These are phyloP conservation scores for Eremochloa ophiuroides DNA, from an alignment of 176 grass and related monocot species.

Conservation along the genomic window DNA sequence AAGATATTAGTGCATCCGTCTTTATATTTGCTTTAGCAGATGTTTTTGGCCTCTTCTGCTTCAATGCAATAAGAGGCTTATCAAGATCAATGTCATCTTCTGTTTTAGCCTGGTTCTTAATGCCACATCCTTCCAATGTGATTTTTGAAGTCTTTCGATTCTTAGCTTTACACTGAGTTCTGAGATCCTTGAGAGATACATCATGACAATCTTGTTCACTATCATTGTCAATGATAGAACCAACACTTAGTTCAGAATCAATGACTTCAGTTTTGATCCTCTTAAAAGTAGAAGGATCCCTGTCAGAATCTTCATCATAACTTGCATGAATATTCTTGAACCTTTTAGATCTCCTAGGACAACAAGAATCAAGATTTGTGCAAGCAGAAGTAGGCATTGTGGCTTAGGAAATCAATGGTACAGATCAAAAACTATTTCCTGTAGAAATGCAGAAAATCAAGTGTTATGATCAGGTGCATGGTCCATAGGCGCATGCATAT, in stretches of 20 bases:
- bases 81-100: constrained; percentile 48
- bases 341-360: constrained; percentile 38
- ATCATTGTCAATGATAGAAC: constrained; percentile 7
- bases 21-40: constrained; percentile 27
- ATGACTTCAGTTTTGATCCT: constrained; percentile 42
- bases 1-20: constrained; percentile 3
- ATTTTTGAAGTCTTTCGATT: constrained; percentile 24
- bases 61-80: constrained; percentile 56
- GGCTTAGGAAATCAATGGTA: neutral
- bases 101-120: neutral
- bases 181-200: constrained; percentile 50
- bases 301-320: constrained; percentile 20
- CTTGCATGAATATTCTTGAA: constrained; percentile 9
- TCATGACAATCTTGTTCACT: neutral
- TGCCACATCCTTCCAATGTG: constrained; percentile 20
- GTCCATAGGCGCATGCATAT: neutral
- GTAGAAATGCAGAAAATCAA: neutral
- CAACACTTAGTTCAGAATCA: constrained; percentile 24
- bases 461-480: constrained; percentile 7
- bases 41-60: constrained; percentile 32
- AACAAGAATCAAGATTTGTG: neutral
- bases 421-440: constrained; percentile 16
- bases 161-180: constrained; percentile 43
- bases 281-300: neutral
- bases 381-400: constrained; percentile 25